Conservation (phyloP, 2,329 filamentous ascomycete species). For the Samsoniella hepiali region DNA sequence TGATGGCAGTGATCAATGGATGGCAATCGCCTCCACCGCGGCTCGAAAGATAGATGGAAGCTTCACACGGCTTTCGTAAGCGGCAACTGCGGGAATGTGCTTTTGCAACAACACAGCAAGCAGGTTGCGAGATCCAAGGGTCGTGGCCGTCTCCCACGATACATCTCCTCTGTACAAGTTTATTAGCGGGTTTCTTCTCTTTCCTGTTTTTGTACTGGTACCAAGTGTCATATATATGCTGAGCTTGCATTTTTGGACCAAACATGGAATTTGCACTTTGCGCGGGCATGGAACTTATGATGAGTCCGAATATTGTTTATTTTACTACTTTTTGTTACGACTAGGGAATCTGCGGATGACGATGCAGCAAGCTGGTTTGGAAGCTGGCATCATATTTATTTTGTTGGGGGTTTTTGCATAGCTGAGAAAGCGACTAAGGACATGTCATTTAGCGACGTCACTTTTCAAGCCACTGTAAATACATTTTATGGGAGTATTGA, state of each 20-base stretch:
- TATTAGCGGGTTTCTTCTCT: slow-evolving; percentile 15
- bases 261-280: slow-evolving; percentile 14
- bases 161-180: slow-evolving; percentile 14
- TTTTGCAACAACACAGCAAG: slow-evolving; percentile 14
- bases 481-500: neutral
- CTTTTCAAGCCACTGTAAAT: slow-evolving; percentile 17
- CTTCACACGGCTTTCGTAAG: neutral
- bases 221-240: slow-evolving; percentile 16
- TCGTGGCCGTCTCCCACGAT: slow-evolving; percentile 16
- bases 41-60: slow-evolving; percentile 30
- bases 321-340: slow-evolving; percentile 13
- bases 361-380: neutral
- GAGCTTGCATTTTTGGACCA: slow-evolving; percentile 10
- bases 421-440: slow-evolving; percentile 14
- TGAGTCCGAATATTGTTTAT: slow-evolving; percentile 18
- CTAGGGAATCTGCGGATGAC: slow-evolving; percentile 5
- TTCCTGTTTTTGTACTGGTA: slow-evolving; percentile 14
- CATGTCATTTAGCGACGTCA: slow-evolving; percentile 18
- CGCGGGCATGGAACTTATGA: slow-evolving; percentile 13
- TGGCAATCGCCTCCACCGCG: slow-evolving; percentile 56
- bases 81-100: neutral
- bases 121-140: slow-evolving; percentile 9
- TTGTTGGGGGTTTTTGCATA: slow-evolving; percentile 18
- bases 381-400: slow-evolving; percentile 13
- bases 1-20: slow-evolving; percentile 84